These are phyloP conservation scores for Verticillium klebahnii DNA, from an alignment of 2,329 filamentous ascomycete genomes.

Conservation along the genomic window DNA sequence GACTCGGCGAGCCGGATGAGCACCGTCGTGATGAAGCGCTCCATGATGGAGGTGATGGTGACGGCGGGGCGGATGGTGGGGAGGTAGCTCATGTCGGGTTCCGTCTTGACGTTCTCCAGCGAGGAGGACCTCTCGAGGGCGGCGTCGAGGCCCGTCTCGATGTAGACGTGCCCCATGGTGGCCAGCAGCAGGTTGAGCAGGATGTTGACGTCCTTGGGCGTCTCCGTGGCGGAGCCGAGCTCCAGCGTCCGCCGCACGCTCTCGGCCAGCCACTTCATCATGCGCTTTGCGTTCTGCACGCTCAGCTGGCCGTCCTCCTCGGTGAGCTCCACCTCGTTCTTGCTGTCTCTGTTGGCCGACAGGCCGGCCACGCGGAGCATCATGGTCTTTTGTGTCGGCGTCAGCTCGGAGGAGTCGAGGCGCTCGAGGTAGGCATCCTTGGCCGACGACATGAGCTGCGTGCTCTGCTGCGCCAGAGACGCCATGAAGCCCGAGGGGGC, in stretches of 20 bases:
- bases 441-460: conserved; percentile 80
- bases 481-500: conserved; percentile 88
- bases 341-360: conserved; percentile 67
- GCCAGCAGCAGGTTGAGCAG: conserved; percentile 78
- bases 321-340: conserved; percentile 83
- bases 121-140: conserved; percentile 67
- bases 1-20: conserved; percentile 84
- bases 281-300: conserved; percentile 86
- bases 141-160: conserved; percentile 64
- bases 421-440: conserved; percentile 89
- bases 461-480: conserved; percentile 83
- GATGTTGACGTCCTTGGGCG: conserved; percentile 86
- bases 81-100: conserved; percentile 85
- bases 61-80: conserved; percentile 75
- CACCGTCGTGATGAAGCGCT: conserved; percentile 85
- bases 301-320: conserved; percentile 85
- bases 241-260: conserved; percentile 88
- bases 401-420: conserved; percentile 83
- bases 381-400: conserved; percentile 82
- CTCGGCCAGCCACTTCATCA: conserved; percentile 97
- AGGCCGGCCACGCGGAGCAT: conserved; percentile 85
- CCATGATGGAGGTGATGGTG: conserved; percentile 87
- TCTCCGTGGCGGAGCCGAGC: conserved; percentile 81
- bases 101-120: conserved; percentile 74
- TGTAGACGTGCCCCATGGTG: conserved; percentile 81